Evolutionary conservation across 2,329 filamentous ascomycete genomes (phyloP).

Genomic region (Lizonia empirigonia): DNA sequence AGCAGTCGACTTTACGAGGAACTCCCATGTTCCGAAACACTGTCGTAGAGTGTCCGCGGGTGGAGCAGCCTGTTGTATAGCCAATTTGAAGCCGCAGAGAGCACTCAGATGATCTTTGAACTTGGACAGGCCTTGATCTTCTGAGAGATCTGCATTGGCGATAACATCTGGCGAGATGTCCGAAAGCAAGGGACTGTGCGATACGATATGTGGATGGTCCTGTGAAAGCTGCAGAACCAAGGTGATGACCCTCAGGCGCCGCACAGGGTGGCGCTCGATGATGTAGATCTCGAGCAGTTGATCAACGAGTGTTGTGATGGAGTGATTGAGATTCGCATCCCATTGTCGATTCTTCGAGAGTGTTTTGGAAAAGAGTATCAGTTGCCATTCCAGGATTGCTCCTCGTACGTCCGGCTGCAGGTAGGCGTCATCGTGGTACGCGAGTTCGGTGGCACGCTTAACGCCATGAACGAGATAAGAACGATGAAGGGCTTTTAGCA

Average conservation of each 20-base stretch:
- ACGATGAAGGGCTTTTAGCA: conserved; percentile 65
- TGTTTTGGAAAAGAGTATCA: conserved; percentile 39
- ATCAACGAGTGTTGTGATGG: conserved; percentile 28
- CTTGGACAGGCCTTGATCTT: conserved; percentile 42
- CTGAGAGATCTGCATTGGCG: conserved; percentile 8
- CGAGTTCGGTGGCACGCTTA: conserved; percentile 59
- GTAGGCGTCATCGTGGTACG: conserved; percentile 44
- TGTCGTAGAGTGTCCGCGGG: conserved; percentile 33
- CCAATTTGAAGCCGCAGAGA: conserved; percentile 48
- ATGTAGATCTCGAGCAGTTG: conserved; percentile 39
- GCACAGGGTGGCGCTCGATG: conserved; percentile 37
- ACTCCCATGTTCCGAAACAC: conserved; percentile 48
- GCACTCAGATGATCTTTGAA: conserved; percentile 47
- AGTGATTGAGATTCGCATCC: conserved; percentile 33
- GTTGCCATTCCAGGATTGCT: conserved; percentile 52
- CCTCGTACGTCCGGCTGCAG: conserved; percentile 41
- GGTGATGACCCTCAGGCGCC: conserved; percentile 35
- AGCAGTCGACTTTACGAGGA: conserved; percentile 38
- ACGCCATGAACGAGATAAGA: conserved; percentile 51
- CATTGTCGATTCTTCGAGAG: conserved; percentile 40
- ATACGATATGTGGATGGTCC: conserved; percentile 65
- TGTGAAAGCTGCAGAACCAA: conserved; percentile 52
- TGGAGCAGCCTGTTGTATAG: conserved; percentile 48
- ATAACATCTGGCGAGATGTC: conserved; percentile 2
- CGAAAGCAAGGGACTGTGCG: conserved; percentile 16